Conservation (phyloP, 2,329 filamentous ascomycete genomes). For the Elsinoe ampelina region DNA sequence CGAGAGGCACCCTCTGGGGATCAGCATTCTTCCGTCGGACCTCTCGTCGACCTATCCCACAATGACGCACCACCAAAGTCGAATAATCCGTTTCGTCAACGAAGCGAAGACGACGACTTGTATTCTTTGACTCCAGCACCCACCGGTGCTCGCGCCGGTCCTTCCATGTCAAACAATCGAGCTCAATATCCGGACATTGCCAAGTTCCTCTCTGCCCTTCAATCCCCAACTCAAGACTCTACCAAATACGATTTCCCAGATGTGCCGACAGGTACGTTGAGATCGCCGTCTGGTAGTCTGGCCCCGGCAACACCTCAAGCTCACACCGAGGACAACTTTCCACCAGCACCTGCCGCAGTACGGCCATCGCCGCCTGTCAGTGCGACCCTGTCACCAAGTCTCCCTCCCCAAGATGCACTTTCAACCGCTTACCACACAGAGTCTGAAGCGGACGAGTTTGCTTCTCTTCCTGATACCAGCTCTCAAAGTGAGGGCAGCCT, state of each 20-base stretch:
- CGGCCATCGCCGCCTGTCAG: conserved; percentile 9
- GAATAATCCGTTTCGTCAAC: background rate
- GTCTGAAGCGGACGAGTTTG: conserved; percentile 20
- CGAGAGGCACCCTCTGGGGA: conserved; percentile 15
- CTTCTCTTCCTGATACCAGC: background rate
- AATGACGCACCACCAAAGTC: background rate
- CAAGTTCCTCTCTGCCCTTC: conserved; percentile 21
- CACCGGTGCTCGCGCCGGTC: background rate
- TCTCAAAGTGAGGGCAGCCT: conserved; percentile 22
- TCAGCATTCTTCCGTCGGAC: conserved; percentile 14
- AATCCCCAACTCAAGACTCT: conserved; percentile 17
- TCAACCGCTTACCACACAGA: conserved; percentile 23
- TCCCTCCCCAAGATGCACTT: conserved; percentile 17
- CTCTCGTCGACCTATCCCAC: conserved; percentile 22
- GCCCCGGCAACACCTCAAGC: background rate
- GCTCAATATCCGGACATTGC: background rate
- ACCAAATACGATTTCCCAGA: conserved; percentile 15
- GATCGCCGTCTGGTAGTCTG: background rate
- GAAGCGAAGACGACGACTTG: conserved; percentile 1
- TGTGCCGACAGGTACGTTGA: background rate
- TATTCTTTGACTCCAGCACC: conserved; percentile 8
- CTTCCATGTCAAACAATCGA: too few species aligned
- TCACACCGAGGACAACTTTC: background rate
- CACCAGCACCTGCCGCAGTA: background rate
- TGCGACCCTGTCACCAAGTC: conserved; percentile 19